phyloP scores from a whole-genome alignment of 1,139 yeast genomes.

The Sugiyamaella sp. region DNA sequence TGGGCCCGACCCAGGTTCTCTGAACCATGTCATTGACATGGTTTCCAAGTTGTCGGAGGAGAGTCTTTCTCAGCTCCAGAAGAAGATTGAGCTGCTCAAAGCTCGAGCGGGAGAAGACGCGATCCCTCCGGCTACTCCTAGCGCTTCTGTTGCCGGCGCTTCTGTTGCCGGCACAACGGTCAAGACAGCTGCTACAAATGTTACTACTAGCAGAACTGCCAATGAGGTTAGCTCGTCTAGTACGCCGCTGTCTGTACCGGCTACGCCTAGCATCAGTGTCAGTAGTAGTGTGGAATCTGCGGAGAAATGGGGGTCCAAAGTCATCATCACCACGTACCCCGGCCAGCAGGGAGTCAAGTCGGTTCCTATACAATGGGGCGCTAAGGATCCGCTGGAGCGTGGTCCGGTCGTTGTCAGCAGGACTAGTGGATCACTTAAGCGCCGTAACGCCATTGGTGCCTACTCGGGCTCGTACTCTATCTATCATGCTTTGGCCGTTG shows the following conservation, averaged over 20 bases:
- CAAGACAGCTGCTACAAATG: no score
- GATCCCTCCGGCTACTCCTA: not conserved
- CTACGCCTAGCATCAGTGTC: not conserved
- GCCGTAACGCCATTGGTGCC: constrained; percentile 60
- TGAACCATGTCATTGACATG: constrained; percentile 1
- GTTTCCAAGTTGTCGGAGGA: constrained; percentile 14
- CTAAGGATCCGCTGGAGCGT: constrained; percentile 49
- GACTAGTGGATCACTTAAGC: constrained; percentile 39
- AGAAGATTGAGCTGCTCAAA: constrained; percentile 8
- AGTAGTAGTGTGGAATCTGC: not conserved
- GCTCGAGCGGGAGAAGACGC: not conserved
- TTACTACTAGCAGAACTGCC: not conserved
- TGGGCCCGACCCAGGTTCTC: not conserved
- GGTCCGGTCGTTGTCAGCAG: constrained; percentile 63
- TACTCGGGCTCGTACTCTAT: constrained; percentile 63
- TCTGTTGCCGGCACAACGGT: not conserved
- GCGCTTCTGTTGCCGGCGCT: not conserved
- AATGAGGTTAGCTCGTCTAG: not conserved
- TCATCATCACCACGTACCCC: constrained; percentile 52
- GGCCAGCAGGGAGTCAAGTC: constrained; percentile 54
- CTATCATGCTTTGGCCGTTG: constrained; percentile 64
- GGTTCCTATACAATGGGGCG: constrained; percentile 55
- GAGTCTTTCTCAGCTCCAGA: constrained; percentile 5
- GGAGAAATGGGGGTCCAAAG: constrained; percentile 31
- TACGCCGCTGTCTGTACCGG: not conserved